phyloP scores from a whole-genome alignment of 768 basidiomycete species.

The Rhizopogon vesiculosus region DNA sequence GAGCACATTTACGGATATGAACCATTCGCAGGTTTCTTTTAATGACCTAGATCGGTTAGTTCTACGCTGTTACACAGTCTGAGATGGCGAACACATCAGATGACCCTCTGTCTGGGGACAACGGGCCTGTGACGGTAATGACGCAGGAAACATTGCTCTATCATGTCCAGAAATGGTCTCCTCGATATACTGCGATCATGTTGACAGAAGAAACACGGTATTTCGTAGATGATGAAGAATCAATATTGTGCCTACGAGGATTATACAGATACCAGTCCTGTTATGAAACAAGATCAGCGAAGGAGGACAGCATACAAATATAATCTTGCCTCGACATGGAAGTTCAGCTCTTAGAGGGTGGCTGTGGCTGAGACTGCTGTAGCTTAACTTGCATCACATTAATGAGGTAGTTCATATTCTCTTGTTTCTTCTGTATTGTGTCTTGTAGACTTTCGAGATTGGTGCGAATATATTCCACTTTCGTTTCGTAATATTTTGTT shows the following conservation, averaged over 20 bases:
- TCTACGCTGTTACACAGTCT: too few relatives aligned
- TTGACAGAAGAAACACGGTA: background rate
- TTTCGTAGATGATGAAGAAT: background rate
- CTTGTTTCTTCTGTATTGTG: conserved; percentile 87
- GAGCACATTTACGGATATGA: too few relatives aligned
- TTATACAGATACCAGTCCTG: background rate
- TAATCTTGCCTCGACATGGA: background rate
- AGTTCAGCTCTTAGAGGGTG: background rate
- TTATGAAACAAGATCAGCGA: background rate
- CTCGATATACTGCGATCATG: too few relatives aligned
- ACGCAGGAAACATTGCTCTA: too few relatives aligned
- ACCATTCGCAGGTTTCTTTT: too few relatives aligned
- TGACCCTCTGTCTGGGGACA: too few relatives aligned
- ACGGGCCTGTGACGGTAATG: too few relatives aligned
- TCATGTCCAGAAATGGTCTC: too few relatives aligned
- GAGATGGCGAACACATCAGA: too few relatives aligned
- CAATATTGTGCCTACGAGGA: background rate
- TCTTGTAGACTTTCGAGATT: conserved; percentile 88
- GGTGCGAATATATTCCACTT: conserved; percentile 74
- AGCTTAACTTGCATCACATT: conserved; percentile 69
- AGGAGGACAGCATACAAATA: background rate
- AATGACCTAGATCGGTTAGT: too few relatives aligned
- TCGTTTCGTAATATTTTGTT: conserved; percentile 71
- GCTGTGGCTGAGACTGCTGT: conserved; percentile 20
- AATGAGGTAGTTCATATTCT: conserved; percentile 74